Conservation (phyloP, 2,329 filamentous ascomycete genomes). For the Xylaria polymorpha region DNA sequence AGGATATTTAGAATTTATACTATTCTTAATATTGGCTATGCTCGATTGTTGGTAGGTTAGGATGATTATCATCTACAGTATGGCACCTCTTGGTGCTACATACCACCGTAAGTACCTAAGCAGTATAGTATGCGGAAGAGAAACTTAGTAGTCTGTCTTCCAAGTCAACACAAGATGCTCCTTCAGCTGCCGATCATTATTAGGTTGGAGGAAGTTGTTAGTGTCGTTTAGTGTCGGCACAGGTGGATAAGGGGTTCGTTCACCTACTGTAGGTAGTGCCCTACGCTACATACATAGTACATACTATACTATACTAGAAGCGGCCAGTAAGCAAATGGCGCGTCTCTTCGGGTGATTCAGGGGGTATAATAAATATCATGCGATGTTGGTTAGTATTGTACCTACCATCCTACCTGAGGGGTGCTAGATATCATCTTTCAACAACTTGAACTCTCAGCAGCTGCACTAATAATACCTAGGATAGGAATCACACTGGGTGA, state of each 20-base stretch:
- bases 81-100: not conserved
- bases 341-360: constrained; percentile 19
- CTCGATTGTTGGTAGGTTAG: not conserved
- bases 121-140: not conserved
- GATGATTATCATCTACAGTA: not conserved
- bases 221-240: constrained; percentile 11
- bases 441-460: no score
- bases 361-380: constrained; percentile 20
- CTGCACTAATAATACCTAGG: no score
- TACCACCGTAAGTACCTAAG: not conserved
- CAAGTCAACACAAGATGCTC: not conserved
- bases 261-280: not conserved
- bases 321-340: constrained; percentile 18
- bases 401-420: no score
- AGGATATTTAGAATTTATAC: not conserved
- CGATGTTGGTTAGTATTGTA: not conserved
- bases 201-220: constrained; percentile 11
- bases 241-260: constrained; percentile 32
- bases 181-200: constrained; percentile 6
- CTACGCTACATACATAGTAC: not conserved
- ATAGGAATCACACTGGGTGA: no score
- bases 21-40: not conserved
- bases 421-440: no score
- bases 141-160: not conserved
- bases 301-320: not conserved